Percentiles rank a stretch among this genome's conserved stretches.
Evolutionary conservation across 1,284 basidiomycete species (phyloP).

Genomic region (Coniferiporia sulphurascens): DNA sequence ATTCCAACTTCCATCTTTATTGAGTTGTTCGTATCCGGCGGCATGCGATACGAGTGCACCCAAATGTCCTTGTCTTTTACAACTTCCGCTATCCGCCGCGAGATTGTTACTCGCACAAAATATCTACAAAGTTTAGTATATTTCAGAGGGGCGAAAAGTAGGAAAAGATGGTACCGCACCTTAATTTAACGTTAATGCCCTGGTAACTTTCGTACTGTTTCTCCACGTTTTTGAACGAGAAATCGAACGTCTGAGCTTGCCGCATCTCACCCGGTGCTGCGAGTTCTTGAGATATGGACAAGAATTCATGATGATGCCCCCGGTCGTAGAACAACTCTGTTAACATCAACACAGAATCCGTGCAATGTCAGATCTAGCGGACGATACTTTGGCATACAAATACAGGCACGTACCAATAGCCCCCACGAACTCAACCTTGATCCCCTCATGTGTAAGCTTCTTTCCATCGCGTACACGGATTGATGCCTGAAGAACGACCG

Average conservation of each 20-base stretch:
- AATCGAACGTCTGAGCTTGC: conserved; percentile 92
- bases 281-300: conserved; percentile 92
- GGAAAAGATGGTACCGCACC: conserved; percentile 40
- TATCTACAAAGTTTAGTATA: conserved; percentile 51
- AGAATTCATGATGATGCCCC: conserved; percentile 96
- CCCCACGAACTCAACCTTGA: conserved; percentile 96
- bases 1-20: conserved; percentile 99
- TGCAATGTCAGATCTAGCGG: neutral
- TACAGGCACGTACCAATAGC: conserved; percentile 72
- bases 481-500: conserved; percentile 51
- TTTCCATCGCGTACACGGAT: conserved; percentile 93
- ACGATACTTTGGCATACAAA: neutral
- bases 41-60: conserved; percentile 99
- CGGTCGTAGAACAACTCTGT: conserved; percentile 94
- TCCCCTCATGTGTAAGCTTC: conserved; percentile 92
- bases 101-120: conserved; percentile 89
- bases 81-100: conserved; percentile 88
- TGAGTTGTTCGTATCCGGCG: conserved; percentile 93
- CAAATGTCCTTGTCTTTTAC: conserved; percentile 91
- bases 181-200: conserved; percentile 96
- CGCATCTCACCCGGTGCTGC: conserved; percentile 93
- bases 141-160: neutral
- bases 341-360: neutral
- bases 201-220: conserved; percentile 98
- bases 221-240: conserved; percentile 98